Evolutionary conservation across 2,329 filamentous ascomycete species (phyloP), one percentile per base, ranked within the genome.

Genomic region (Colletotrichum sp.): DNA sequence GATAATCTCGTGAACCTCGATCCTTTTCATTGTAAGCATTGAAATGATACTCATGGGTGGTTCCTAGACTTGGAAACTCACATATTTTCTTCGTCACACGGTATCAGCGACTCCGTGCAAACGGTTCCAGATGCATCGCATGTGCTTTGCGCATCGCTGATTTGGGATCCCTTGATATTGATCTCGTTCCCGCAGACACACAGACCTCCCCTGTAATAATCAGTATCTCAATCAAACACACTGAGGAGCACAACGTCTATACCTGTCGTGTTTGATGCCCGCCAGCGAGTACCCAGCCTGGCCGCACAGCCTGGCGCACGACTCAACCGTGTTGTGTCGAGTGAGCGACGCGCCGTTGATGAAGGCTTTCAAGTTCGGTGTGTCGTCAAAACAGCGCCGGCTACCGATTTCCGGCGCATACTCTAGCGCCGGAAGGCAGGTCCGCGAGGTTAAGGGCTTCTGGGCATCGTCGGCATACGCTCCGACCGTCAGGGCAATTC

Each of bases 101-200:
- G 34, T 26, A 32, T 58, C 32, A 21, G 8, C 9, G 55, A 43
- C 4, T 43, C 66, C 2, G 13, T 24, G 18, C 64, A 67, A 13
- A 28, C 43, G 4, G 16, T n/a, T 15, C 38, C 64, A 32, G 64
- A 30, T 43, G 30, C 64, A 24, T 67, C 64, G 10, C 64, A 67
- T 3, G 18, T 21, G 12, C n/a, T 52, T n/a, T 52, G 10, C 2
- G 64, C 28, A 2, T 55, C 64, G 3, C 26, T 28, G 12, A 55
- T 55, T 13, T 52, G 64, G 38, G 26, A 21, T n/a, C 21, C 16
- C 16, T 69, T 18, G 18, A 32, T 26, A 7, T 63, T 18, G 43
- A 67, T 18, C 15, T 57, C 43, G 13, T 70, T 34, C 16, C 67
- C 67, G 10, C 67, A 70, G 6, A 55, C 6, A 70, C 67, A 70